A percentile compares a stretch with the other conserved stretches of the same genome.
These are phyloP conservation scores for Alternaria metachromatica DNA, from an alignment of 2,329 filamentous ascomycete genomes.

Conservation along the genomic window DNA sequence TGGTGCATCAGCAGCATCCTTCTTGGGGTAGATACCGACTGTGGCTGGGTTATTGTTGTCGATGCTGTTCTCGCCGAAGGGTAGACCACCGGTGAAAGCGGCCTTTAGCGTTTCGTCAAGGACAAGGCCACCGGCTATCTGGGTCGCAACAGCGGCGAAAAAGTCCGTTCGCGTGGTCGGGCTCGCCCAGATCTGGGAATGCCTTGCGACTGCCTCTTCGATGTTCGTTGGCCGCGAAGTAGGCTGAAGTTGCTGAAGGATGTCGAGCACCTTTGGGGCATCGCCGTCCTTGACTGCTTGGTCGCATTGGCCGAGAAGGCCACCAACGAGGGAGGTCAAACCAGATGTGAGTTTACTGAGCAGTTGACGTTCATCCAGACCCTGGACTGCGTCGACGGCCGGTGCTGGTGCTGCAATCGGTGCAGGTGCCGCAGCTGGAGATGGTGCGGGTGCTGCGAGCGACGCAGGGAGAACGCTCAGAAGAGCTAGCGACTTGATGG, in stretches of 20 bases:
- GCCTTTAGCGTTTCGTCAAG: conserved; percentile 24
- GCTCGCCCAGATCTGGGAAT: conserved; percentile 23
- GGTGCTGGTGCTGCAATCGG: background rate
- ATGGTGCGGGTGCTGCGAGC: conserved; percentile 9
- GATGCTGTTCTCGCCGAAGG: conserved; percentile 29
- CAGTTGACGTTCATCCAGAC: conserved; percentile 21
- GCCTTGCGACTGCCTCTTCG: conserved; percentile 11
- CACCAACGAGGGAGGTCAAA: conserved; percentile 8
- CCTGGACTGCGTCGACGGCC: background rate
- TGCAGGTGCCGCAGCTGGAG: background rate
- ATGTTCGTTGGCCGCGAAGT: conserved; percentile 24
- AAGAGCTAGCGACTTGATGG: conserved; percentile 11
- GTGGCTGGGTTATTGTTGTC: conserved; percentile 31
- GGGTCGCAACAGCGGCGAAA: conserved; percentile 26
- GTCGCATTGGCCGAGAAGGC: conserved; percentile 18
- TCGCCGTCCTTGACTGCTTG: conserved; percentile 21
- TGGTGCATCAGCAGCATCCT: conserved; percentile 52
- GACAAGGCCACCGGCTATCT: conserved; percentile 26
- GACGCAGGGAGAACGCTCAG: conserved; percentile 18
- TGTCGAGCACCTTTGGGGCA: conserved; percentile 15
- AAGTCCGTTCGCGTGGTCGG: conserved; percentile 24
- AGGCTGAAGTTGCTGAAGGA: conserved; percentile 22
- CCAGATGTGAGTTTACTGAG: conserved; percentile 3
- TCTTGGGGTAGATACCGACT: conserved; percentile 49
- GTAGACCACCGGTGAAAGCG: conserved; percentile 17